Base-by-base conservation (phyloP, 495 filamentous ascomycete species). In the Hypoxylon trugodes region DNA sequence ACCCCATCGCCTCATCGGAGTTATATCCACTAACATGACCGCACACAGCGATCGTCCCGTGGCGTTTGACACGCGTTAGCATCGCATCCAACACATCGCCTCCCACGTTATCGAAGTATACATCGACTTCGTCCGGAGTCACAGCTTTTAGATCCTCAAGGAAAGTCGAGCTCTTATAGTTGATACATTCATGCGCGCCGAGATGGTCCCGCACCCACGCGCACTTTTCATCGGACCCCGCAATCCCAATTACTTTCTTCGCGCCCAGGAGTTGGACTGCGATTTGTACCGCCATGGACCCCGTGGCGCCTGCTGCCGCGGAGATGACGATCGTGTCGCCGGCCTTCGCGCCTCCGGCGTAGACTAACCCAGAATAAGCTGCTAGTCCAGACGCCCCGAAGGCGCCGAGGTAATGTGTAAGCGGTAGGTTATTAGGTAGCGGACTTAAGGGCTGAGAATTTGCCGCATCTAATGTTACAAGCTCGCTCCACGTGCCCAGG, bases 271-370 rank as follows among this genome's bases (percentile, higher is more conserved):
- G 66, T 60, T 84, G 78, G 70, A 83, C 85, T 25, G 82, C 84
- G 19, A 67, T 58, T 75, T 90, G 88, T 4, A 86, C 86, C n/a
- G 81, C 87, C 6, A 89, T 79, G 68, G 79, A 84, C 0, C 88
- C 88, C 4, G 87, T 90, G 1, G 87, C 88, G 2, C 88, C 88
- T 3, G 59, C 65, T 6, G 65, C 65, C 7, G 65, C 65, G 1
- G 59, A 63, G 5, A 64, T 40, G 6, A 68, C 65, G 10, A 64
- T 28, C 15, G 59, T 63, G 28, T 68, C 59, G 6, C 61, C 65
- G 4, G 59, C 24, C 48, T 68, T 67, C 81, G 78, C 73, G 82
- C 80, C 37, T 76, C 79, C 12, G 71, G 80, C 74, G 78, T 80
- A 66, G n/a, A 68, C 66, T 2, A 83, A 62, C 0, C 80, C 84